Evolutionary conservation across 192 early-diverging fungal genomes (phyloP), one percentile per base, ranked within the genome.

Genomic region (Pilobolus umbonatus): DNA sequence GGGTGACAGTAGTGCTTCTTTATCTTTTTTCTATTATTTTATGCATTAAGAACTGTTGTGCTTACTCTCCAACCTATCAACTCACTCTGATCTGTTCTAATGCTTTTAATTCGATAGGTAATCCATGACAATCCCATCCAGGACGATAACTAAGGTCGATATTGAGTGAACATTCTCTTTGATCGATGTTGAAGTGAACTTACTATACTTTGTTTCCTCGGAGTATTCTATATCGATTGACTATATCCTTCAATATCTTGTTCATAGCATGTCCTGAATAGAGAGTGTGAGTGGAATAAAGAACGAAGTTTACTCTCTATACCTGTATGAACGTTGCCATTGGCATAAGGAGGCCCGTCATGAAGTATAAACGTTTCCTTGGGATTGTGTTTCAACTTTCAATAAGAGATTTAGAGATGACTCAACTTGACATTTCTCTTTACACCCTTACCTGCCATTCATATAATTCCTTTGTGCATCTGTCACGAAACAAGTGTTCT

Each of bases 311-410:
- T 29, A 24, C 17, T 28, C 3, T 32, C 26, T 28, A 2, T 62
- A 69, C 81, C 84, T 47, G 82, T 77, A 64, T 91, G 86, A 19
- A 89, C 67, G 46, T 77, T 75, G 25, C 87, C 89, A 63, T 91
- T 88, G 34, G 87, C 89, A 64, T 91, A 91, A 21, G 89, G 89
- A 31, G 89, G 89, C 19, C 89, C 87, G 62, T 91, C 89, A 46
- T 91, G 89, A 44, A 89, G 75, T 7, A 89, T 74, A 79, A 87
- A 91, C n/a, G 78, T 62, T 4, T 76, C 74, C n/a, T 81, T 80
- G 12, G 77, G 62, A 46, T 85, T 85, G 67, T 86, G 83, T 45
- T 79, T 69, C 19, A 75, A 56, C 78, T 82, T 58, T 40, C 5
- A 32, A 22, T 15, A 32, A 31, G 29, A 49, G 6, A 25, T 50